Base-by-base conservation (phyloP, 225 moss, liverwort and hornwort genomes). In the Ulota crispa region DNA sequence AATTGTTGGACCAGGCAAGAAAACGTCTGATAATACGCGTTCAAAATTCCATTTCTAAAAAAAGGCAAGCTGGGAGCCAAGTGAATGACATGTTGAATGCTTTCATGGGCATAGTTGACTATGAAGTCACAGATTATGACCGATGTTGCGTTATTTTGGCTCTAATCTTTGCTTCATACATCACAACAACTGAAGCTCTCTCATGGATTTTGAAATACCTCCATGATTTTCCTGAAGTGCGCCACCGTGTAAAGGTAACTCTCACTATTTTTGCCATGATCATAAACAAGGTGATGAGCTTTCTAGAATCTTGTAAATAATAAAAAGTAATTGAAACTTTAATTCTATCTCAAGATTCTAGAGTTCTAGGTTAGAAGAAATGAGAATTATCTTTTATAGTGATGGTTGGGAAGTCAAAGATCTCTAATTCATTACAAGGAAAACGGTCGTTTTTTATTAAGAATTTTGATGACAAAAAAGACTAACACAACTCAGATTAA, bases 131-230 rank as follows among this genome's bases (percentile, higher is more conserved):
- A 0, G 86, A 89, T 64, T 16, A 68, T 12, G 80, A 87, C 13
- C 30, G 82, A 2, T 78, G 73, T 60, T 68, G 59, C 64, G 0
- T 70, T 20, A 69, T 70, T 11, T 0, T 80, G 32, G 0, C 0
- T 2, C 0, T 80, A 13, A 10, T 84, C 5, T 77, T 82, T 64
- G 84, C 80, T 68, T 19, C 76, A 7, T 42, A 24, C 6, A 10
- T 4, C 12, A 77, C 84, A 27, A 82, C 53, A 11, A 9, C 70
- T 30, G 8, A 69, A 73, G 47, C 86, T 1, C 31, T 87, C 45
- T 36, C 80, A 23, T 82, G 76, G 77, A 32, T 87, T 61, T 5
- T 87, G 4, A 85, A 87, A 19, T 80, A 82, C 59, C 80, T 89
- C 20, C 64, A 80, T 1, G 50, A 84, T 19, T 82, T 68, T 65